These are phyloP conservation scores for Inga laurina DNA, from an alignment of 306 rosid species.

Conservation along the genomic window DNA sequence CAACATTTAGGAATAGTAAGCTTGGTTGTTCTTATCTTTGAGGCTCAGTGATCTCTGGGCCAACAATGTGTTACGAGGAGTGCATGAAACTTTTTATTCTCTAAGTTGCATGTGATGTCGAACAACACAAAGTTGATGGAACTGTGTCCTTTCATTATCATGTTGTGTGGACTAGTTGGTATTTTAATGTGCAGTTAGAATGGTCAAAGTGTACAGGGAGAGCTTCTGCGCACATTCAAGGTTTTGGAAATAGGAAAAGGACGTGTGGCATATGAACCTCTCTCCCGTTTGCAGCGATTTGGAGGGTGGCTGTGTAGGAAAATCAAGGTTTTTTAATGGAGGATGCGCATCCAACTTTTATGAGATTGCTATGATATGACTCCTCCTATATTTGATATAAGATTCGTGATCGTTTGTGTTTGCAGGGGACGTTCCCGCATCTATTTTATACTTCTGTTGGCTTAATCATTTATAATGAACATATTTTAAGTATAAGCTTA, in stretches of 20 bases:
- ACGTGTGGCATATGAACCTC: constrained; percentile 6
- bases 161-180: constrained; percentile 21
- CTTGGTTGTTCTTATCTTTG: neutral
- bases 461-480: neutral
- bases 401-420: neutral
- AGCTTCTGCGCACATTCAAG: neutral
- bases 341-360: neutral
- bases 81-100: neutral
- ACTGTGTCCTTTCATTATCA: neutral
- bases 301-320: neutral
- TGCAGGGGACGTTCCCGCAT: neutral
- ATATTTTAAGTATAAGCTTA: neutral
- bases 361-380: neutral
- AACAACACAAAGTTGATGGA: neutral
- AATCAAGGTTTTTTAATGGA: constrained; percentile 7
- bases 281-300: neutral
- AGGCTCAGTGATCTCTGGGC: neutral
- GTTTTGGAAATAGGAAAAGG: constrained; percentile 4
- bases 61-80: neutral
- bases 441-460: neutral
- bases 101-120: constrained; percentile 4
- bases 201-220: constrained; percentile 2
- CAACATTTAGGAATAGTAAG: neutral
- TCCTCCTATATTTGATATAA: neutral
- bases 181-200: neutral